These are phyloP conservation scores for Sporopachydermia quercuum DNA, from an alignment of 805 yeast genomes.

Conservation along the genomic window DNA sequence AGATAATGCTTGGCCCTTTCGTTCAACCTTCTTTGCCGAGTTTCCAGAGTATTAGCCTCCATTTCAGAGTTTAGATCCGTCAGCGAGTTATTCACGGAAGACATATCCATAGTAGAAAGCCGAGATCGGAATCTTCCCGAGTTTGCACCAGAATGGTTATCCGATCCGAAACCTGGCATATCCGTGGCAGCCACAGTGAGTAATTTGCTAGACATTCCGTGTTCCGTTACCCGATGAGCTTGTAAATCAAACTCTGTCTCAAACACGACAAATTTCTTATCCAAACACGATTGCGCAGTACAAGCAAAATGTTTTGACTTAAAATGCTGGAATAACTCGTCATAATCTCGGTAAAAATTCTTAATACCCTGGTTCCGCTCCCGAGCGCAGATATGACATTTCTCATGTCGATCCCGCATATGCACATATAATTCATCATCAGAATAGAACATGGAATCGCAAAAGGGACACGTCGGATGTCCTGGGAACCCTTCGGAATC, in stretches of 20 bases:
- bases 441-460: slow-evolving; percentile 65
- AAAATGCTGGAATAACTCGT: slow-evolving; percentile 64
- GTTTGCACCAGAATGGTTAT: slow-evolving; percentile 3
- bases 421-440: slow-evolving; percentile 77
- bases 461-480: slow-evolving; percentile 79
- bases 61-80: slow-evolving; percentile 9
- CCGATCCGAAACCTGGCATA: too few relatives aligned
- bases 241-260: slow-evolving; percentile 72
- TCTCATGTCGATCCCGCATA: slow-evolving; percentile 71
- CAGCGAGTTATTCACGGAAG: slow-evolving; percentile 2
- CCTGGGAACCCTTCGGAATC: slow-evolving; percentile 68
- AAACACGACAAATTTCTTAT: slow-evolving; percentile 84
- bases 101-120: slow-evolving; percentile 37
- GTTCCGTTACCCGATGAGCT: slow-evolving; percentile 79
- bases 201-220: slow-evolving; percentile 28
- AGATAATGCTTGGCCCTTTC: slow-evolving; percentile 78
- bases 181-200: background rate
- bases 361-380: slow-evolving; percentile 43
- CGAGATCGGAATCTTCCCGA: slow-evolving; percentile 29
- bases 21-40: slow-evolving; percentile 49
- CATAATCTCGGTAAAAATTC: slow-evolving; percentile 66
- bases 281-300: slow-evolving; percentile 62
- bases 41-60: slow-evolving; percentile 21
- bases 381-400: slow-evolving; percentile 76
- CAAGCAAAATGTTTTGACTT: slow-evolving; percentile 62